Evolutionary conservation across 345 rosid genomes (phyloP).

Genomic region (Dipteronia dyeriana): DNA sequence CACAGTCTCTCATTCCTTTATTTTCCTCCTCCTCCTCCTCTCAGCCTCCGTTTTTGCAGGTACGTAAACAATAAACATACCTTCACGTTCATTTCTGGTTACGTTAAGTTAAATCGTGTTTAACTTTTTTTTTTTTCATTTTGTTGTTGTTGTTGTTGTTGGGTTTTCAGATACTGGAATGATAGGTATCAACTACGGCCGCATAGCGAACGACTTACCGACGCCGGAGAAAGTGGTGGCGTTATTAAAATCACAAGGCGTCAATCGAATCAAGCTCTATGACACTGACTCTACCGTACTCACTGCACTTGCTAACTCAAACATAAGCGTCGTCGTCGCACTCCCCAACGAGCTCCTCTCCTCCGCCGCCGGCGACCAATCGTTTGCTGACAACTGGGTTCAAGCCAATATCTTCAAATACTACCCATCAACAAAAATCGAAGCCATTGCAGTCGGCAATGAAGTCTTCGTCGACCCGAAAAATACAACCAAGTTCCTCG

Average conservation of each 20-base stretch:
- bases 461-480: slow-evolving; percentile 82
- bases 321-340: slow-evolving; percentile 62
- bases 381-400: slow-evolving; percentile 83
- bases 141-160: too few species aligned
- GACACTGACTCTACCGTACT: slow-evolving; percentile 74
- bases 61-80: background rate
- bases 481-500: slow-evolving; percentile 65
- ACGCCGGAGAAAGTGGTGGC: slow-evolving; percentile 65
- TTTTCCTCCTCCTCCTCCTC: slow-evolving; percentile 38
- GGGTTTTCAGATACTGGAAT: slow-evolving; percentile 46
- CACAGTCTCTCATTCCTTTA: slow-evolving; percentile 23
- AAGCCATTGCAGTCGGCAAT: slow-evolving; percentile 86
- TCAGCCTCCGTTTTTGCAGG: slow-evolving; percentile 40
- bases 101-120: background rate
- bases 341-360: slow-evolving; percentile 84
- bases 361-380: slow-evolving; percentile 64
- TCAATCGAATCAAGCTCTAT: slow-evolving; percentile 63
- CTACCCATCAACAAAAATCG: slow-evolving; percentile 63
- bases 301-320: slow-evolving; percentile 64
- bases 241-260: slow-evolving; percentile 63
- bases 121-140: background rate
- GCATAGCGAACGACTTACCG: slow-evolving; percentile 75
- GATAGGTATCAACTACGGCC: slow-evolving; percentile 86
- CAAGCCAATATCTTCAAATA: slow-evolving; percentile 55
- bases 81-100: background rate